These are phyloP conservation scores for Coriaria nepalensis DNA, from an alignment of 306 rosid genomes.

Conservation along the genomic window DNA sequence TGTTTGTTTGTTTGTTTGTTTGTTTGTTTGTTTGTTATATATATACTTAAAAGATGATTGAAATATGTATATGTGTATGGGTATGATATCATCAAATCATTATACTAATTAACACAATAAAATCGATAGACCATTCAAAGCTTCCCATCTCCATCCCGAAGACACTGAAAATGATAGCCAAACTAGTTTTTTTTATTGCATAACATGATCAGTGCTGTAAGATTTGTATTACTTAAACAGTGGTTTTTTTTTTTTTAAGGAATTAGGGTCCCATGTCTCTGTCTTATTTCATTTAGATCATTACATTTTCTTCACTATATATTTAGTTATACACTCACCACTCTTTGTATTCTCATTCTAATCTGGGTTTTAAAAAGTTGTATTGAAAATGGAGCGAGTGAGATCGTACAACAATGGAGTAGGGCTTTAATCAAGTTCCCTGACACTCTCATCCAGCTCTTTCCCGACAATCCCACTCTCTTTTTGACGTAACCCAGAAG, in stretches of 20 bases:
- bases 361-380: neutral
- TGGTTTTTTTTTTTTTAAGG: too few species aligned
- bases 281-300: conserved; percentile 1
- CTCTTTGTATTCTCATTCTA: conserved; percentile 1
- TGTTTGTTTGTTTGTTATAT: too few species aligned
- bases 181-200: conserved; percentile 6
- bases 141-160: neutral
- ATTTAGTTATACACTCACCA: conserved; percentile 3
- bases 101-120: too few species aligned
- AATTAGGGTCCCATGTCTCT: neutral
- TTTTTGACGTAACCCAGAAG: conserved; percentile 48
- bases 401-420: conserved; percentile 12
- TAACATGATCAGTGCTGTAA: too few species aligned
- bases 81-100: too few species aligned
- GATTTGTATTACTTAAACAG: too few species aligned
- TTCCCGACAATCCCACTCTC: conserved; percentile 14
- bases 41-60: too few species aligned
- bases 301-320: neutral
- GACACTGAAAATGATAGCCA: conserved; percentile 21
- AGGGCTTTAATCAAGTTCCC: conserved; percentile 12
- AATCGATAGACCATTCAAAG: too few species aligned
- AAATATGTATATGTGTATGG: too few species aligned
- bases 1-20: too few species aligned
- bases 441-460: conserved; percentile 18
- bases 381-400: neutral